phyloP scores from a whole-genome alignment of 169 alveolate genomes.

The Condylostoma magnum region DNA sequence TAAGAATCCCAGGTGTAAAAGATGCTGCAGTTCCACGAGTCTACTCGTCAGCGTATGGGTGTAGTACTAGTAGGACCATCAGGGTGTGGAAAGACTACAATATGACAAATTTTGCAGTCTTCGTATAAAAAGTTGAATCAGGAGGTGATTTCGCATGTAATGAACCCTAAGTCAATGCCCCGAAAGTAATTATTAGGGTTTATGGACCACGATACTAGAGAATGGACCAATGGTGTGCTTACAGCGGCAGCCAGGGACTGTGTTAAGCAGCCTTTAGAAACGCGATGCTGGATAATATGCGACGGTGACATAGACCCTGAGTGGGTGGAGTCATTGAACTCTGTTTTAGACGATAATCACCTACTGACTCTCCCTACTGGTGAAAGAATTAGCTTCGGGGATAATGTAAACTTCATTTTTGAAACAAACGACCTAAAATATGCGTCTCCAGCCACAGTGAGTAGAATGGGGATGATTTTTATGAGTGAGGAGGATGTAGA shows the following conservation, averaged over 20 bases:
- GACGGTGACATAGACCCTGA: slow-evolving; percentile 91
- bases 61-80: slow-evolving; percentile 94
- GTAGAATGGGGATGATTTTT: slow-evolving; percentile 88
- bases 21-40: slow-evolving; percentile 91
- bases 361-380: slow-evolving; percentile 86
- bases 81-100: slow-evolving; percentile 93
- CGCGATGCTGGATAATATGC: slow-evolving; percentile 88
- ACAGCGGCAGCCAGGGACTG: slow-evolving; percentile 89
- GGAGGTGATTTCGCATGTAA: slow-evolving; percentile 71
- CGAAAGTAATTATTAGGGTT: slow-evolving; percentile 88
- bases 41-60: slow-evolving; percentile 93
- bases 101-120: slow-evolving; percentile 86
- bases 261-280: slow-evolving; percentile 77
- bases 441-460: slow-evolving; percentile 89
- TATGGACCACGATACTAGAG: slow-evolving; percentile 93
- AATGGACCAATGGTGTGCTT: slow-evolving; percentile 92
- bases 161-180: slow-evolving; percentile 94
- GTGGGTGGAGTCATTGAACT: slow-evolving; percentile 87
- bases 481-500: slow-evolving; percentile 90
- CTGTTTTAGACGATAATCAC: slow-evolving; percentile 88
- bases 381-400: slow-evolving; percentile 81
- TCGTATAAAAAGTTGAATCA: slow-evolving; percentile 76
- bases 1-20: slow-evolving; percentile 83
- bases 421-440: slow-evolving; percentile 81
- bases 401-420: slow-evolving; percentile 83